Conservation (phyloP, 805 yeast species). For the Saccharomycopsis fodiens region DNA sequence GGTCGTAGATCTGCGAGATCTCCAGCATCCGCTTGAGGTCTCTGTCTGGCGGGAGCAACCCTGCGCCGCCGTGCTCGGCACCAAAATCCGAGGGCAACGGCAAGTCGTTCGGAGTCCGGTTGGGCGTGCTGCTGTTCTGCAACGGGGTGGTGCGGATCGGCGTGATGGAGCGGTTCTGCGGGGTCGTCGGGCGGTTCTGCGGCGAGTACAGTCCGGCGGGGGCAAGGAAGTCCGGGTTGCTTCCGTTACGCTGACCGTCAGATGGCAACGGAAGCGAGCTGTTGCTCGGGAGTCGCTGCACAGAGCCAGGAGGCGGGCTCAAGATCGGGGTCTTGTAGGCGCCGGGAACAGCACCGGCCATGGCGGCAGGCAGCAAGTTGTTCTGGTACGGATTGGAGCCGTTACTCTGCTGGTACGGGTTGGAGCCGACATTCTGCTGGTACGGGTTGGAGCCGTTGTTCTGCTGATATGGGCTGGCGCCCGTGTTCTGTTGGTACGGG, state of each 20-base stretch:
- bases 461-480: neutral
- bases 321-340: neutral
- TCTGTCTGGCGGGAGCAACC: neutral
- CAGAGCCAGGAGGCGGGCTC: neutral
- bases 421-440: slow-evolving; percentile 5
- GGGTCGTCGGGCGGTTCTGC: neutral
- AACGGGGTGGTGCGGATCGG: slow-evolving; percentile 2
- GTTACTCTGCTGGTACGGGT: neutral
- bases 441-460: neutral
- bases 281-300: neutral
- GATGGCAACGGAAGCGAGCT: slow-evolving; percentile 15
- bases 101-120: neutral
- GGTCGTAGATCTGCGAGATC: slow-evolving; percentile 28
- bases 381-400: too few species aligned
- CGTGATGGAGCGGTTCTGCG: neutral
- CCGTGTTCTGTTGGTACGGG: neutral
- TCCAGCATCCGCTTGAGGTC: slow-evolving; percentile 24
- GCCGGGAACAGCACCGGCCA: slow-evolving; percentile 10
- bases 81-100: slow-evolving; percentile 3
- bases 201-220: neutral
- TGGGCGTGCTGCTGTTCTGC: neutral
- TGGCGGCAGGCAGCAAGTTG: too few species aligned
- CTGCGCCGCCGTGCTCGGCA: neutral
- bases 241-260: slow-evolving; percentile 1
- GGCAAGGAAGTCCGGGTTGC: neutral